These are phyloP conservation scores for Verticillium tricorpus DNA, from an alignment of 2,329 filamentous ascomycete genomes.

Conservation along the genomic window DNA sequence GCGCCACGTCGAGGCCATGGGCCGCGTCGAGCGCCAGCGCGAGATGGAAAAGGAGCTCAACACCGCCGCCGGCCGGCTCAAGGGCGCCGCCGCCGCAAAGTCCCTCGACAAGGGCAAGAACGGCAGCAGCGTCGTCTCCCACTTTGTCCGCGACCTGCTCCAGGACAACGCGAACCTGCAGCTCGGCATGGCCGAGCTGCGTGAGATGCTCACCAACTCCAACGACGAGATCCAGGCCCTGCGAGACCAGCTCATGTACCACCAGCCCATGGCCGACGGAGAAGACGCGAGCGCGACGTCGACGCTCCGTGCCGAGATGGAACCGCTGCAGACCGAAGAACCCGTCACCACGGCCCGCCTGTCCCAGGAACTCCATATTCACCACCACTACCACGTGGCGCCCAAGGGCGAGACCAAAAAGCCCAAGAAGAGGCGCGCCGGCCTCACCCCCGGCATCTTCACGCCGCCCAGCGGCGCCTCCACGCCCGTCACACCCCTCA, in stretches of 20 bases:
- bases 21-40: conserved; percentile 78
- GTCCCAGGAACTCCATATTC: conserved; percentile 81
- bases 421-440: conserved; percentile 67
- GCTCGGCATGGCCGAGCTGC: conserved; percentile 82
- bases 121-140: conserved; percentile 73
- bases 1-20: conserved; percentile 74
- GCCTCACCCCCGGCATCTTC: conserved; percentile 57
- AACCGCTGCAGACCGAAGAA: conserved; percentile 30
- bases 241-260: conserved; percentile 73
- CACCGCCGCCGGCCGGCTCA: conserved; percentile 73
- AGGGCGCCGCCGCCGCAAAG: conserved; percentile 71
- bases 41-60: conserved; percentile 78
- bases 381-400: conserved; percentile 85
- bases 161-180: conserved; percentile 95
- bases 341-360: conserved; percentile 25
- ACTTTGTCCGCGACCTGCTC: conserved; percentile 92
- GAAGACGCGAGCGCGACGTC: conserved; percentile 36
- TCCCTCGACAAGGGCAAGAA: conserved; percentile 55
- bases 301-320: conserved; percentile 70
- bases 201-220: conserved; percentile 84
- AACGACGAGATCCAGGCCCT: conserved; percentile 91
- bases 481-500: conserved; percentile 35
- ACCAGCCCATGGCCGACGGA: conserved; percentile 60
- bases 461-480: conserved; percentile 42
- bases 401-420: conserved; percentile 58